A percentile compares a stretch with the other conserved stretches of the same genome.
These are phyloP conservation scores for Sphagnum fallax DNA, from an alignment of 228 moss, liverwort and hornwort genomes.

Conservation along the genomic window DNA sequence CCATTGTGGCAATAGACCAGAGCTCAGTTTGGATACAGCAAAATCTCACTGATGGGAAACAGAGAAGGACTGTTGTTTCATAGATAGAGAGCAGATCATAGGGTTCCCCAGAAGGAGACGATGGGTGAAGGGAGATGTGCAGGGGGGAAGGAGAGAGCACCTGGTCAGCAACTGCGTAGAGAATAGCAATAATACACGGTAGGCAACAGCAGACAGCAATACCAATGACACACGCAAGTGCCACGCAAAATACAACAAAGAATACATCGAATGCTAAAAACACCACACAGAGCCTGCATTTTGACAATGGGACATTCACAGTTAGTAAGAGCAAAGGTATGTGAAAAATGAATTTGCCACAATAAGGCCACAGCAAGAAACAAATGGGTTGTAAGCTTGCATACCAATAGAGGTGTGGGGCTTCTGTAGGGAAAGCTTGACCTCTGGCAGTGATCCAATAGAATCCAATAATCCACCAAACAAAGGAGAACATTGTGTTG, in stretches of 20 bases:
- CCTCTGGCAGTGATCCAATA: slow-evolving; percentile 94
- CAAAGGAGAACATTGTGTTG: slow-evolving; percentile 95
- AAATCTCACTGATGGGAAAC: too few species aligned
- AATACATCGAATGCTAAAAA: slow-evolving; percentile 97
- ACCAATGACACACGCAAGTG: slow-evolving; percentile 96
- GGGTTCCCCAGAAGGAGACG: too few species aligned
- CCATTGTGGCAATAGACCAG: too few species aligned
- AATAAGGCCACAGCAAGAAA: too few species aligned
- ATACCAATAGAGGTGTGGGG: slow-evolving; percentile 86
- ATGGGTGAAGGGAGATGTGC: too few species aligned
- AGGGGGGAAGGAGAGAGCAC: slow-evolving; percentile 3
- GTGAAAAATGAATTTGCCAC: too few species aligned
- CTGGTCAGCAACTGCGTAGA: slow-evolving; percentile 98
- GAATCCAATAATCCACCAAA: slow-evolving; percentile 98
- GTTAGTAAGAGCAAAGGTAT: too few species aligned
- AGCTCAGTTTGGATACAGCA: too few species aligned
- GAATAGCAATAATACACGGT: slow-evolving; percentile 97
- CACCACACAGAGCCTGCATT: slow-evolving; percentile 68
- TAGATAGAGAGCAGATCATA: too few species aligned
- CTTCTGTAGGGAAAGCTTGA: slow-evolving; percentile 63
- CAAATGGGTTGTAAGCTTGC: background rate
- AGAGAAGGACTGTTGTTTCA: too few species aligned
- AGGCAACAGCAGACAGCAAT: slow-evolving; percentile 99
- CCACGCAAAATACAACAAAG: slow-evolving; percentile 98
- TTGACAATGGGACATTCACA: too few species aligned